phyloP scores from a whole-genome alignment of 179 eudicot genomes.

The Camellia oleifera region DNA sequence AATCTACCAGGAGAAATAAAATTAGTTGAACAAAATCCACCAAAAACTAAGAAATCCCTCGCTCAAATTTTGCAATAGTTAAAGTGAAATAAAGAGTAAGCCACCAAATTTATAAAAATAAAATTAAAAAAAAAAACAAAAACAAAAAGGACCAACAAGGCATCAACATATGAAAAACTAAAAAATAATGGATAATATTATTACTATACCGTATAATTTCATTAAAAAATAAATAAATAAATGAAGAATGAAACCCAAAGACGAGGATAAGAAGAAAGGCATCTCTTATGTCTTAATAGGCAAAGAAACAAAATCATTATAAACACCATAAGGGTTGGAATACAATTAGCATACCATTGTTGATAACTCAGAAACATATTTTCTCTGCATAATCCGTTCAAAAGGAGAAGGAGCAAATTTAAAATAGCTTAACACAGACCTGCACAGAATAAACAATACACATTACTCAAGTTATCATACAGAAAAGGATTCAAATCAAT shows the following conservation, averaged over 20 bases:
- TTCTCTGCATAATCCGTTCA: conserved; percentile 42
- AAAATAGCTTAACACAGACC: conserved; percentile 44
- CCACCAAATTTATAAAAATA: not conserved
- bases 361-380: conserved; percentile 27
- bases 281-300: not conserved
- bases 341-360: conserved; percentile 36
- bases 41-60: not conserved
- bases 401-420: conserved; percentile 83
- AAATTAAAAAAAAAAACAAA: not conserved
- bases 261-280: not conserved
- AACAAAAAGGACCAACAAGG: not conserved
- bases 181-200: not conserved
- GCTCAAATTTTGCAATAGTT: not conserved
- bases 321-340: not conserved
- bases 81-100: not conserved
- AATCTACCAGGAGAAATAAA: conserved; percentile 5
- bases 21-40: not conserved
- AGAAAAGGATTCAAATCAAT: not conserved
- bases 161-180: not conserved
- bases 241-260: not conserved
- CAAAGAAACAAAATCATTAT: not conserved
- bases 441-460: conserved; percentile 20
- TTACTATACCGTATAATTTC: not conserved
- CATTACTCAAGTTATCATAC: not conserved
- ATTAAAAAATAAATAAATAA: not conserved